Percentiles rank a stretch among this genome's conserved stretches.
Conservation (phyloP, 2,329 filamentous ascomycete species). For the Arachnomyces sp. region DNA sequence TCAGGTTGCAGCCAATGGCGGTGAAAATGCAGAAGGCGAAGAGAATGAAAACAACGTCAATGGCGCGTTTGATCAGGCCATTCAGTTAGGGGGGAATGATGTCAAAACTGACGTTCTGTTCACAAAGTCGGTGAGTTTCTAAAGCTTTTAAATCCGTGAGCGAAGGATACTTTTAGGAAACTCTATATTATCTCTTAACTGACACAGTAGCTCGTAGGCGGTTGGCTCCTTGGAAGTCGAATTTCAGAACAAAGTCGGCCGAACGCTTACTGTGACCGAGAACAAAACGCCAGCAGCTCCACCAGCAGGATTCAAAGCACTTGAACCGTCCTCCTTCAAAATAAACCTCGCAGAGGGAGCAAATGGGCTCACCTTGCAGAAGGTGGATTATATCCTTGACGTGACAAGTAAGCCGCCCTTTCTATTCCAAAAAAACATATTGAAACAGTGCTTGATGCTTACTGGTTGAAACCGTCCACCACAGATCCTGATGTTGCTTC, state of each 20-base stretch:
- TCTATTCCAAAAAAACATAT: constrained; percentile 14
- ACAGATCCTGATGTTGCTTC: constrained; percentile 8
- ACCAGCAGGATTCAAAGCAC: constrained; percentile 30
- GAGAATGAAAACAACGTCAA: too few relatives aligned
- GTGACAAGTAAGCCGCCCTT: constrained; percentile 22
- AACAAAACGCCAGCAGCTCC: constrained; percentile 28
- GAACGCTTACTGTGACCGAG: constrained; percentile 32
- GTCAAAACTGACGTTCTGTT: too few relatives aligned
- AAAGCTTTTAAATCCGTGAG: too few relatives aligned
- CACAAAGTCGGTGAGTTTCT: too few relatives aligned
- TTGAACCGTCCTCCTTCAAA: constrained; percentile 33
- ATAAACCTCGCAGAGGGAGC: constrained; percentile 27
- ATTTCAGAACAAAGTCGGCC: constrained; percentile 28
- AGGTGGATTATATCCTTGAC: constrained; percentile 36
- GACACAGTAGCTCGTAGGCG: constrained; percentile 5
- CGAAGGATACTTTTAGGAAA: too few relatives aligned
- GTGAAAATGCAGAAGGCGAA: too few relatives aligned
- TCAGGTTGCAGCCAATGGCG: too few relatives aligned
- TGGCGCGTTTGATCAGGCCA: too few relatives aligned
- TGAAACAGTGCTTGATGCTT: background rate
- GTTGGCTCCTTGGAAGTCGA: constrained; percentile 35
- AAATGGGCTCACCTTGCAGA: constrained; percentile 27
- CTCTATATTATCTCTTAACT: too few relatives aligned
- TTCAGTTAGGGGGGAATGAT: too few relatives aligned
- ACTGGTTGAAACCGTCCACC: too few relatives aligned